Evolutionary conservation across 331 rosid genomes (phyloP).

Genomic region (Malus hybrid): DNA sequence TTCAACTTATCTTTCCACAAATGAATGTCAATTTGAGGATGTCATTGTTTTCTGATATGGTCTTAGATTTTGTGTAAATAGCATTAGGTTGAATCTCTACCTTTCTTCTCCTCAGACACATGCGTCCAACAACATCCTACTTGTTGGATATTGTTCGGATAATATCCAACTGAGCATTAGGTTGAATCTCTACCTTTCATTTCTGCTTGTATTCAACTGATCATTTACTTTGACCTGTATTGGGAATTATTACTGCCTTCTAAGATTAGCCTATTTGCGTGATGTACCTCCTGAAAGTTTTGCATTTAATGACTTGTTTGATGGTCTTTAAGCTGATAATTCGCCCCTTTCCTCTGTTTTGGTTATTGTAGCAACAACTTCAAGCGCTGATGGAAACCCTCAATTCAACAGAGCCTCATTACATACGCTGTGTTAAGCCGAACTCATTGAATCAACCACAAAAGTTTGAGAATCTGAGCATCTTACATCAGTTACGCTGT

Average conservation of each 20-base stretch:
- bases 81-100: not conserved
- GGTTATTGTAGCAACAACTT: constrained; percentile 78
- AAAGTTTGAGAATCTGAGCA: constrained; percentile 76
- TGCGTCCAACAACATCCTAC: not conserved
- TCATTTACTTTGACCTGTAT: not conserved
- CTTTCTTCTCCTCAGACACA: not conserved
- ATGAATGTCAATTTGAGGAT: not conserved
- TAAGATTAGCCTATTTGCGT: not conserved
- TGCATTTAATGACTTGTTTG: not conserved
- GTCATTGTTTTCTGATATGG: not conserved
- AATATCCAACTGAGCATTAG: too few species aligned
- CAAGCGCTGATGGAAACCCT: constrained; percentile 94
- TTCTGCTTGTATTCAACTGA: not conserved
- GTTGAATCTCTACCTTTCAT: too few species aligned
- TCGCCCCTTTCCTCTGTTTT: not conserved
- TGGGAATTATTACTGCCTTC: not conserved
- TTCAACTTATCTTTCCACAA: not conserved
- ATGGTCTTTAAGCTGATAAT: constrained; percentile 11
- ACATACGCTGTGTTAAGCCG: constrained; percentile 95
- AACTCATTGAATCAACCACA: constrained; percentile 86
- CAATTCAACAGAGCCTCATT: constrained; percentile 85
- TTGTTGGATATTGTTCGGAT: not conserved
- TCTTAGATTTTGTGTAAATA: not conserved
- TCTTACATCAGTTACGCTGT: constrained; percentile 89
- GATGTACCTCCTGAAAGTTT: not conserved